phyloP scores from a whole-genome alignment of 1,284 basidiomycete species.

The Cystobasidium slooffiae region DNA sequence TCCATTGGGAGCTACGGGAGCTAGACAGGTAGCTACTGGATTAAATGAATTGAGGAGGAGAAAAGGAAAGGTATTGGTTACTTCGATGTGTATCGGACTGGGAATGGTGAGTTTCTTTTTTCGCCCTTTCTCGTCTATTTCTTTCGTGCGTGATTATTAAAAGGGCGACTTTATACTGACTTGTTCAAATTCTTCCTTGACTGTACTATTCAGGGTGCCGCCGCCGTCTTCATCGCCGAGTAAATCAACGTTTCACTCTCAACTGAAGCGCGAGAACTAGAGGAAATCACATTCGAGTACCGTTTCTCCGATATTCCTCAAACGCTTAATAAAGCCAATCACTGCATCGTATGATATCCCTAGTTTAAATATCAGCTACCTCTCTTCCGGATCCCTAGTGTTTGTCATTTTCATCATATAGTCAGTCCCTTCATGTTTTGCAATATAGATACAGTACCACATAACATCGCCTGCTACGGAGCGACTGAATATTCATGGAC shows the following conservation, averaged over 20 bases:
- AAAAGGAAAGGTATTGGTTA: slow-evolving; percentile 78
- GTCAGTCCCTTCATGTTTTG: too few species aligned
- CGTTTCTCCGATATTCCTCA: not conserved
- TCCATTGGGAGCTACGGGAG: slow-evolving; percentile 66
- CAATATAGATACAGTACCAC: too few species aligned
- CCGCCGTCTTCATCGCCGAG: slow-evolving; percentile 44
- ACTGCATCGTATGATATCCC: too few species aligned
- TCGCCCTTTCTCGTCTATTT: not conserved
- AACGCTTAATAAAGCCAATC: too few species aligned
- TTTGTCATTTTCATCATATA: too few species aligned
- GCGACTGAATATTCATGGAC: too few species aligned
- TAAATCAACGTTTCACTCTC: not conserved
- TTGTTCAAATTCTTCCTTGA: not conserved
- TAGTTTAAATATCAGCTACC: too few species aligned
- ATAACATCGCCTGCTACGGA: too few species aligned
- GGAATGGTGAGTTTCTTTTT: not conserved
- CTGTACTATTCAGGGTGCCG: slow-evolving; percentile 26
- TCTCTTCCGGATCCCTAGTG: too few species aligned
- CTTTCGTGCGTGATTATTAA: slow-evolving; percentile 4
- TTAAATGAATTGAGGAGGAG: slow-evolving; percentile 78
- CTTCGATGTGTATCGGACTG: slow-evolving; percentile 78
- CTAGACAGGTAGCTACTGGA: slow-evolving; percentile 77
- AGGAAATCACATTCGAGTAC: not conserved
- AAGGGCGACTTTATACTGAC: not conserved
- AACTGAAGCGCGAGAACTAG: not conserved